Conservation (phyloP, 2,329 filamentous ascomycete species). For the Exophiala spinifera region DNA sequence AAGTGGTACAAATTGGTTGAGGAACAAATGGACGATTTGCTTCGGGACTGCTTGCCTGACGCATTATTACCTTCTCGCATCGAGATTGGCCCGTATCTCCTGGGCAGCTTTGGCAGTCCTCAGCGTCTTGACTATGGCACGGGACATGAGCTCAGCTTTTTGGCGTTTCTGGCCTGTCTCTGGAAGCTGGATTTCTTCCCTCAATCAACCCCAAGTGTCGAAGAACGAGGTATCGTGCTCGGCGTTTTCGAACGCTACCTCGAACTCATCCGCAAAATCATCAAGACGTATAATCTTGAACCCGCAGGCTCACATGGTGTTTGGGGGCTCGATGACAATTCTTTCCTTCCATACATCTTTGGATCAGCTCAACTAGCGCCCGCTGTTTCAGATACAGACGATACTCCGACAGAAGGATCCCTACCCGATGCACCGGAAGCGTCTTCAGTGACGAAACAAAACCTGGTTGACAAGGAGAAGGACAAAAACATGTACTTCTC, state of each 20-base stretch:
- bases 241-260: slow-evolving; percentile 83
- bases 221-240: slow-evolving; percentile 77
- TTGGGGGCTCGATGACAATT: slow-evolving; percentile 98
- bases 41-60: slow-evolving; percentile 56
- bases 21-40: slow-evolving; percentile 54
- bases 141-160: slow-evolving; percentile 90
- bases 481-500: slow-evolving; percentile 84
- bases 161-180: slow-evolving; percentile 83
- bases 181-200: slow-evolving; percentile 87
- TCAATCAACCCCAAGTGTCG: slow-evolving; percentile 41
- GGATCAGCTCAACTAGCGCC: slow-evolving; percentile 87
- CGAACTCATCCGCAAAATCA: slow-evolving; percentile 74
- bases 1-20: slow-evolving; percentile 74
- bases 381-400: slow-evolving; percentile 61
- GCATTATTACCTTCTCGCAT: slow-evolving; percentile 48
- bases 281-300: slow-evolving; percentile 87
- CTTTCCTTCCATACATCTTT: slow-evolving; percentile 89
- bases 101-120: slow-evolving; percentile 82
- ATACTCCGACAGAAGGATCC: slow-evolving; percentile 76
- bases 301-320: slow-evolving; percentile 95
- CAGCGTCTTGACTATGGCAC: slow-evolving; percentile 94
- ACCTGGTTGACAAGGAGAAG: slow-evolving; percentile 64
- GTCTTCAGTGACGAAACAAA: slow-evolving; percentile 62
- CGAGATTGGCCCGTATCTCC: slow-evolving; percentile 74
- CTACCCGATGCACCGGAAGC: slow-evolving; percentile 68